Conservation (phyloP, 805 yeast genomes). For the Barnettozyma populi region DNA sequence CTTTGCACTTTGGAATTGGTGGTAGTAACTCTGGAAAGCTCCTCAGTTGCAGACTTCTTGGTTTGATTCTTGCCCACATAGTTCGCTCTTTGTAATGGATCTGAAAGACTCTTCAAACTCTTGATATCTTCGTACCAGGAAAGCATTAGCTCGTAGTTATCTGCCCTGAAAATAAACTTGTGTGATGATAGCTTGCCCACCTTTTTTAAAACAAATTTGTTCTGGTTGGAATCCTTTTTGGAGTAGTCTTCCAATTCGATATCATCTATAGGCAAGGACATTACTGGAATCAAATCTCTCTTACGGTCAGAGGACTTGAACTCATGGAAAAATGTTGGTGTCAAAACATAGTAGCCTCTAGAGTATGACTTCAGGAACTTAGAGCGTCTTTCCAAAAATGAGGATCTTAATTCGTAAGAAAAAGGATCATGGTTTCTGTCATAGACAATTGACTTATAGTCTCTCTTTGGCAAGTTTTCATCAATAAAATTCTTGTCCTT, state of each 20-base stretch:
- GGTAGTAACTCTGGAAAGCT: slow-evolving; percentile 27
- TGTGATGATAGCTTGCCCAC: slow-evolving; percentile 77
- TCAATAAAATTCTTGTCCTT: slow-evolving; percentile 70
- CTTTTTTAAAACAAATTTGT: slow-evolving; percentile 78
- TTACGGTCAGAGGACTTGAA: slow-evolving; percentile 79
- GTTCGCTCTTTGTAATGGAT: slow-evolving; percentile 25
- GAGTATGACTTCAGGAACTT: slow-evolving; percentile 90
- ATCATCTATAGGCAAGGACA: slow-evolving; percentile 74
- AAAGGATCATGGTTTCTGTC: slow-evolving; percentile 66
- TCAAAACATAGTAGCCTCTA: slow-evolving; percentile 84
- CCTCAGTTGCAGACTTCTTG: slow-evolving; percentile 9
- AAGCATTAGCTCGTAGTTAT: slow-evolving; percentile 71
- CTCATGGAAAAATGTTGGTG: slow-evolving; percentile 86
- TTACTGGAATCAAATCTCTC: slow-evolving; percentile 74
- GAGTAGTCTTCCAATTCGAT: slow-evolving; percentile 83
- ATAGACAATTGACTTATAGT: slow-evolving; percentile 55
- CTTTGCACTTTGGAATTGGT: slow-evolving; percentile 23
- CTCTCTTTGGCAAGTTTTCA: slow-evolving; percentile 55
- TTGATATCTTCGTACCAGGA: slow-evolving; percentile 81
- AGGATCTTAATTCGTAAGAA: slow-evolving; percentile 64
- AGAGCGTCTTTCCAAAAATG: slow-evolving; percentile 82
- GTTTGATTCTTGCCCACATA: slow-evolving; percentile 22
- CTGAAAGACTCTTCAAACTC: slow-evolving; percentile 54
- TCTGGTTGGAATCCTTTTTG: slow-evolving; percentile 55
- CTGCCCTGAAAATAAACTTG: slow-evolving; percentile 94